Base-by-base conservation (phyloP, 2,329 filamentous ascomycete genomes). In the Aspergillus sp. region DNA sequence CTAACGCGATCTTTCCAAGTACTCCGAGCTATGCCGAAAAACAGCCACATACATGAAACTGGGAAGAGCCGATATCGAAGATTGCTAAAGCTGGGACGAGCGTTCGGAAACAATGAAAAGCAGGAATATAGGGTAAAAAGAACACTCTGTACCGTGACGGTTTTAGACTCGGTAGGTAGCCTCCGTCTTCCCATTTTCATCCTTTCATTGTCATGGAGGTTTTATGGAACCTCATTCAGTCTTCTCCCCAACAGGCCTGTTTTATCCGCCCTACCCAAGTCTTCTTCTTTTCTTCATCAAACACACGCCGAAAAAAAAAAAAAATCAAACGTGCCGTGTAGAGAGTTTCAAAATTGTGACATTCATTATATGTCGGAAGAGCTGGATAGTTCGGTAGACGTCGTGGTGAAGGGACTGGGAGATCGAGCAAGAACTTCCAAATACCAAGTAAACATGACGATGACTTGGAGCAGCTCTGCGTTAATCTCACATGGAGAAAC, bases 21-120 rank as follows among this genome's bases (percentile, higher is more conserved):
- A 55, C 57, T 57, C 60, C 59, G 56, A 52, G 55, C 54, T 57
- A 62, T 64, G 61, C 57, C 51, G 49, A 51, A 58, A 38, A 49
- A 46, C 46, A 19, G 19, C 19, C 19, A 19, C 19, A 19, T 19
- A 19, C 19, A 19, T 19, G 19, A 19, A 19, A 19, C 19, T 19
- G 19, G 19, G 19, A 19, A 19, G 19, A 19, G 19, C 19, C 19
- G 19, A 19, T 19, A 19, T 19, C 19, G 19, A 19, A 19, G 19
- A 19, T 19, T 19, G 19, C 19, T 19, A 19, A 19, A 19, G 19
- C 4, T 19, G 2, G 19, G 19, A 19, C 19, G 19, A 19, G 19
- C 19, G 19, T 19, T 19, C 19, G 4, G 4, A 19, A 19, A 19
- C 19, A 19, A 19, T 19, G 19, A 19, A 19, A 19, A 19, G 19